Evolutionary conservation across 192 early-diverging fungal species (phyloP), one percentile per base, ranked within the genome.

Genomic region (Polychytrium aggregatum): DNA sequence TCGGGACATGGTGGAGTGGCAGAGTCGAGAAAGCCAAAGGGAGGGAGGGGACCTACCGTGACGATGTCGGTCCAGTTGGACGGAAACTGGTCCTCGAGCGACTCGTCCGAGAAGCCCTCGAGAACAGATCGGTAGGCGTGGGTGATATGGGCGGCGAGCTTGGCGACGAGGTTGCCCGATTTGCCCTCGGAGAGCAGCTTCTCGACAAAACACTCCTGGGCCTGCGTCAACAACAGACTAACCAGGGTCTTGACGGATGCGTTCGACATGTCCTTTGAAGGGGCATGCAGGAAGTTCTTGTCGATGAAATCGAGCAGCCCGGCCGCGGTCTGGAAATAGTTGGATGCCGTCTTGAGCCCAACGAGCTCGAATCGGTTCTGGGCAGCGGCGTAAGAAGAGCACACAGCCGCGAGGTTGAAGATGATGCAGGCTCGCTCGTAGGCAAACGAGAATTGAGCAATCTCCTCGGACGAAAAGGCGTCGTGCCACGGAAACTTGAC

Each of bases 271-370:
- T 98, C 95, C 2, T 81, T 68, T 7, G 88, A 90, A 0, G 95
- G 95, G 20, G 95, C 88, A 55, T 98, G 95, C 45, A 96, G 64
- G 62, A 98, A 98, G 65, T 93, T 98, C 52, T 98, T 90, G 64
- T 88, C 95, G 68, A 98, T 96, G 60, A 85, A 97, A 33, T 81
- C 68, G 66, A 91, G 92, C 41, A 90, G 80, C 21, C 88, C 89
- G n/a, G 95, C 95, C 0, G 90, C 82, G 3, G 84, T 84, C 57
- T 95, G 93, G 46, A 95, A 86, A 63, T 87, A 92, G 58, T 90
- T 84, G 50, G 82, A 89, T 0, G 90, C 84, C 39, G 76, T 69
- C 63, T 90, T 92, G 29, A 87, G 69, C 0, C 84, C 85, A 16
- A 74, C 66, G 7, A 73, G 55, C 37, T 90, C 85, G 14, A 71